These are phyloP conservation scores for Boletus vinaceobasis DNA, from an alignment of 768 basidiomycete species.

Conservation along the genomic window DNA sequence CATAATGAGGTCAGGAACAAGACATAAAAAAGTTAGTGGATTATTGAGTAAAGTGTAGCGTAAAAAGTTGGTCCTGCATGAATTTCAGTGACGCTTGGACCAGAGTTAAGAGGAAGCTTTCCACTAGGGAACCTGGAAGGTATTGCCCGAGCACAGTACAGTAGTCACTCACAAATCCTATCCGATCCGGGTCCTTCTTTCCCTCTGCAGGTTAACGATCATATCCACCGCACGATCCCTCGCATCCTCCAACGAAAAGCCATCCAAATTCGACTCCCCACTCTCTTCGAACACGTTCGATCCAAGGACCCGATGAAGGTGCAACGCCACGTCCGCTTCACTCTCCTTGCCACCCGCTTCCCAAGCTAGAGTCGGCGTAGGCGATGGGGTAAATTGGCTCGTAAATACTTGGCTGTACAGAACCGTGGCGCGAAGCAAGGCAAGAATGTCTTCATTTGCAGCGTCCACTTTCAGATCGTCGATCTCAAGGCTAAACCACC, in stretches of 20 bases:
- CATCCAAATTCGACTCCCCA: constrained; percentile 13
- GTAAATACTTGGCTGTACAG: constrained; percentile 63
- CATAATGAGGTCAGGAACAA: constrained; percentile 9
- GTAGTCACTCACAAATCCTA: neutral
- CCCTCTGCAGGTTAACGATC: constrained; percentile 42
- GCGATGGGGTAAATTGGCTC: constrained; percentile 44
- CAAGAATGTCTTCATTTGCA: constrained; percentile 45
- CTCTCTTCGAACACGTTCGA: constrained; percentile 43
- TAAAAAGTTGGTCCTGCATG: neutral
- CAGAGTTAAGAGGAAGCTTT: neutral
- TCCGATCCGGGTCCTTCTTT: constrained; percentile 20
- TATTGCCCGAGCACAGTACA: neutral
- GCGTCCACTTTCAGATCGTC: constrained; percentile 31
- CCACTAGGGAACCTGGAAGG: neutral
- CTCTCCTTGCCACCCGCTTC: neutral
- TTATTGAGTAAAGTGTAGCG: neutral
- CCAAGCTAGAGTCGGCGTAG: constrained; percentile 55
- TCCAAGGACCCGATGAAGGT: constrained; percentile 56
- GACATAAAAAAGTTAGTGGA: neutral
- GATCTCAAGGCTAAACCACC: constrained; percentile 24
- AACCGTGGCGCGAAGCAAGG: constrained; percentile 56
- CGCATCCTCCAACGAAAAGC: constrained; percentile 63
- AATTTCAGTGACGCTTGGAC: neutral
- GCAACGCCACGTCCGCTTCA: constrained; percentile 36
- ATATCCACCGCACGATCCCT: constrained; percentile 74